Evolutionary conservation across 1,284 basidiomycete species (phyloP).

Genomic region (Stereum hirsutum): DNA sequence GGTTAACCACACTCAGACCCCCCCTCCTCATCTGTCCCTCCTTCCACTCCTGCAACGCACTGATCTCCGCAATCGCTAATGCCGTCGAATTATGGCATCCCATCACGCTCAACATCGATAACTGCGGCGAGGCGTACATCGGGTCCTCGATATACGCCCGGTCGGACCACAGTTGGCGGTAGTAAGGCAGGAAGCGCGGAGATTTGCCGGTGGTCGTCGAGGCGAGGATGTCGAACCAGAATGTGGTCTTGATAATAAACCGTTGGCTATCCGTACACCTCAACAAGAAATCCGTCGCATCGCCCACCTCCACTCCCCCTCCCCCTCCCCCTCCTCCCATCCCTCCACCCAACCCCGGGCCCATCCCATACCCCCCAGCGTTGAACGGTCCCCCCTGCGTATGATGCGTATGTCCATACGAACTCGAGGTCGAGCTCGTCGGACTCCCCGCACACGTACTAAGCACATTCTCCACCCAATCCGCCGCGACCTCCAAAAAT

Average conservation of each 20-base stretch:
- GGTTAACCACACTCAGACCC: slow-evolving; percentile 43
- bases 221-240: slow-evolving; percentile 81
- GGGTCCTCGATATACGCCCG: slow-evolving; percentile 29
- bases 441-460: no score
- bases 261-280: slow-evolving; percentile 35
- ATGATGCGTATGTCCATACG: no score
- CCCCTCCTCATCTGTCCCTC: slow-evolving; percentile 26
- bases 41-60: slow-evolving; percentile 62
- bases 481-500: slow-evolving; percentile 51
- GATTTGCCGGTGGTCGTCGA: slow-evolving; percentile 52
- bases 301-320: slow-evolving; percentile 20
- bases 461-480: slow-evolving; percentile 43
- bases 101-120: slow-evolving; percentile 72
- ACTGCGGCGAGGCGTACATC: slow-evolving; percentile 18
- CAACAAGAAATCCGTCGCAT: slow-evolving; percentile 37
- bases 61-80: slow-evolving; percentile 68
- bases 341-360: no score
- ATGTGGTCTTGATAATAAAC: slow-evolving; percentile 72
- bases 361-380: no score
- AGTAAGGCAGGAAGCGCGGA: slow-evolving; percentile 49
- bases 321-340: no score
- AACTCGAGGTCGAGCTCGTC: no score
- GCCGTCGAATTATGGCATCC: slow-evolving; percentile 76
- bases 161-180: slow-evolving; percentile 46
- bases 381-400: no score